Conservation (phyloP, 495 filamentous ascomycete genomes). For the Hypoxylon fuscum region DNA sequence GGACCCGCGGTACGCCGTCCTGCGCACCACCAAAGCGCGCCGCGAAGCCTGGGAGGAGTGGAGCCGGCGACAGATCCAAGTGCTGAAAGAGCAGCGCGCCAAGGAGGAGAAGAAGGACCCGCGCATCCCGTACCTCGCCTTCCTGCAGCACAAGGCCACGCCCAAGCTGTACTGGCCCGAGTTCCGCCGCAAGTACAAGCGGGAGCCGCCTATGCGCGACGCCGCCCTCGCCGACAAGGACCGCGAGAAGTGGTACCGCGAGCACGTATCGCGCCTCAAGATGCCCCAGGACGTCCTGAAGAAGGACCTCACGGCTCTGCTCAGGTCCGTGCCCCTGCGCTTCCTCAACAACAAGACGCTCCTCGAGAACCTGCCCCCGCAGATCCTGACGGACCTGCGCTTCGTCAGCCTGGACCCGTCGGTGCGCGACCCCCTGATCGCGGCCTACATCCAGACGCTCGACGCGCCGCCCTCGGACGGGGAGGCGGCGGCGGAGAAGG, state of each 20-base stretch:
- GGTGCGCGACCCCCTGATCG: constrained; percentile 75
- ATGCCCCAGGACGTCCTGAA: constrained; percentile 77
- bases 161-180: constrained; percentile 97
- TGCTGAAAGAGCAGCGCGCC: constrained; percentile 74
- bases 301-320: constrained; percentile 78
- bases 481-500: constrained; percentile 62
- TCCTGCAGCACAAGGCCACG: constrained; percentile 81
- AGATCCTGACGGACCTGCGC: constrained; percentile 77
- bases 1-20: constrained; percentile 84
- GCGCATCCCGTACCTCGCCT: constrained; percentile 80
- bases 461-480: constrained; percentile 70
- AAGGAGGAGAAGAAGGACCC: constrained; percentile 87
- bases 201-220: constrained; percentile 82
- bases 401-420: constrained; percentile 80
- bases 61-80: constrained; percentile 75
- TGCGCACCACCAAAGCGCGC: constrained; percentile 80
- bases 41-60: constrained; percentile 85
- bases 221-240: constrained; percentile 82
- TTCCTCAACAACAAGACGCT: constrained; percentile 72
- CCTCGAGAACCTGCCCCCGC: constrained; percentile 69
- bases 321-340: constrained; percentile 73
- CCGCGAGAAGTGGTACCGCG: constrained; percentile 89
- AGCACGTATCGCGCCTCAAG: constrained; percentile 82
- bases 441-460: constrained; percentile 78
- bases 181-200: constrained; percentile 90